These are phyloP conservation scores for Pseudocercospora ulei DNA, from an alignment of 2,329 filamentous ascomycete genomes.

Conservation along the genomic window DNA sequence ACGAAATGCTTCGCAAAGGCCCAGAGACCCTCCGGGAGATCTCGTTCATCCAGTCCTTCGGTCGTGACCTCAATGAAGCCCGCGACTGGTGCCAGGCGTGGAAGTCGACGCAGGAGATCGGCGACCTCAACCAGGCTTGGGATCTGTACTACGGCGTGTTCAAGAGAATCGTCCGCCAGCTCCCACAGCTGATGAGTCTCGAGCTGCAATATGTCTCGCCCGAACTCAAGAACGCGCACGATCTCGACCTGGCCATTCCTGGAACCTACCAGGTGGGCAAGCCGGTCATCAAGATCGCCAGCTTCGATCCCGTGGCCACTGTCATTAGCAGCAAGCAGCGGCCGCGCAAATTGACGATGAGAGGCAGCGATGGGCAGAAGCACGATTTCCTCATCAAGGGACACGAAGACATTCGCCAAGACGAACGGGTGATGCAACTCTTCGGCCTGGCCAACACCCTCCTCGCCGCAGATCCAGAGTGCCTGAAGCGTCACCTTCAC, in stretches of 20 bases:
- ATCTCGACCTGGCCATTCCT: slow-evolving; percentile 88
- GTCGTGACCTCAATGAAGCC: slow-evolving; percentile 86
- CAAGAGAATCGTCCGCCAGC: slow-evolving; percentile 82
- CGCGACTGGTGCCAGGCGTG: slow-evolving; percentile 94
- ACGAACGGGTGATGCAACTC: slow-evolving; percentile 98
- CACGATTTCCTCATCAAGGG: slow-evolving; percentile 93
- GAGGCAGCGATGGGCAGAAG: slow-evolving; percentile 75
- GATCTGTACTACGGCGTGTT: slow-evolving; percentile 99
- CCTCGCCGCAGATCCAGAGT: slow-evolving; percentile 84
- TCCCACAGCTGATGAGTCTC: slow-evolving; percentile 83
- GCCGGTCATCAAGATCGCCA: slow-evolving; percentile 72
- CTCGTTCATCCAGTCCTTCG: slow-evolving; percentile 95
- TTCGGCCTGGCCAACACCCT: slow-evolving; percentile 97
- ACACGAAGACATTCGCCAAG: slow-evolving; percentile 98
- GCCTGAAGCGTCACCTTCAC: slow-evolving; percentile 90
- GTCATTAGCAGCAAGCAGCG: slow-evolving; percentile 97
- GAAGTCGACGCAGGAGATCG: slow-evolving; percentile 75
- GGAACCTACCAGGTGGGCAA: slow-evolving; percentile 79
- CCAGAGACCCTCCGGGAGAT: slow-evolving; percentile 91
- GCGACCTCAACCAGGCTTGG: slow-evolving; percentile 96
- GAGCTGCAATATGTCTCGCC: slow-evolving; percentile 96
- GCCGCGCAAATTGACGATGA: slow-evolving; percentile 76
- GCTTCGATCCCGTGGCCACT: slow-evolving; percentile 78
- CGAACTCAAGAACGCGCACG: slow-evolving; percentile 71
- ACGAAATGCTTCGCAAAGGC: slow-evolving; percentile 80